Evolutionary conservation across 2,329 filamentous ascomycete species (phyloP).

Genomic region (Fusarium sp.): DNA sequence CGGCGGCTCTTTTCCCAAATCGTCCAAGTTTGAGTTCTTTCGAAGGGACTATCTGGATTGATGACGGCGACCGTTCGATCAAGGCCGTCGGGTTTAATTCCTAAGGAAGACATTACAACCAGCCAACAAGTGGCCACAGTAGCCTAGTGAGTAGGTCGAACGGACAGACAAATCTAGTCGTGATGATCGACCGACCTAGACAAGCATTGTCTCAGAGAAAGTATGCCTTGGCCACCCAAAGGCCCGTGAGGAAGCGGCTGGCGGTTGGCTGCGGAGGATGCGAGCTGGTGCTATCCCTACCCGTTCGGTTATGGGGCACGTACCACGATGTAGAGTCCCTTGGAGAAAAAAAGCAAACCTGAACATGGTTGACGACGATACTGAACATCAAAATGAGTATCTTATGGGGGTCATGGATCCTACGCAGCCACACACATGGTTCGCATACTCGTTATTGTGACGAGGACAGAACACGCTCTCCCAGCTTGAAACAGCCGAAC

Average conservation of each 20-base stretch:
- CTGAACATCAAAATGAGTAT: neutral
- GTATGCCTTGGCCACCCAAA: conserved; percentile 41
- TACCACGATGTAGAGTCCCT: conserved; percentile 22
- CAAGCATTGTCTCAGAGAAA: conserved; percentile 46
- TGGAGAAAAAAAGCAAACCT: conserved; percentile 39
- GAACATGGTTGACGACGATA: conserved; percentile 1
- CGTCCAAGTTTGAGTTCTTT: conserved; percentile 2
- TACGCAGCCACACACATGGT: neutral
- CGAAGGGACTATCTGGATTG: conserved; percentile 1
- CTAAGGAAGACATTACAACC: conserved; percentile 3
- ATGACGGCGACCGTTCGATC: conserved; percentile 17
- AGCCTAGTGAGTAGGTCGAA: conserved; percentile 35
- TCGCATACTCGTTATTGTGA: neutral
- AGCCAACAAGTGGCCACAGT: conserved; percentile 28
- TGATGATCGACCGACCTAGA: conserved; percentile 48
- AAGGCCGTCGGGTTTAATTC: neutral
- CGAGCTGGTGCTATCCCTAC: conserved; percentile 37
- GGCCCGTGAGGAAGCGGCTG: conserved; percentile 43
- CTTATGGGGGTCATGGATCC: neutral
- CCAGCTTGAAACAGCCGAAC: neutral
- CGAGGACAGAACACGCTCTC: neutral
- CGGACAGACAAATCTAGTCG: conserved; percentile 30
- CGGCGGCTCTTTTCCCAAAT: conserved; percentile 11
- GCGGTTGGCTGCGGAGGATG: conserved; percentile 45
- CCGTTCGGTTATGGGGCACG: conserved; percentile 39